Conservation (phyloP, 371 early-diverging fungal genomes). For the Rhizopus sp. region DNA sequence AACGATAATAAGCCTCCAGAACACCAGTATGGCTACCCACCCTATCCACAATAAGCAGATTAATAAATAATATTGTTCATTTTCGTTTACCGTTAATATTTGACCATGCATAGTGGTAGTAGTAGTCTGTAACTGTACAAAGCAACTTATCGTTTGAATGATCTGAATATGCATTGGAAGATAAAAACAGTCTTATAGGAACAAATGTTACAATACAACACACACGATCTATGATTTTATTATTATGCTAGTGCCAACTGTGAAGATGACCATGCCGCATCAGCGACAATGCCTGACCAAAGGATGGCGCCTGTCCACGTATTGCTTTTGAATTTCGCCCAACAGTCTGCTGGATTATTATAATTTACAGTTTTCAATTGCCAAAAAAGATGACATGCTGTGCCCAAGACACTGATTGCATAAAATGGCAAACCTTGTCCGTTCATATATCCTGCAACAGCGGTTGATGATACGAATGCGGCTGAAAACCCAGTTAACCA, state of each 20-base stretch:
- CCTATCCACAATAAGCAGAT: conserved; percentile 19
- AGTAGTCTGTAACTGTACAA: too few relatives aligned
- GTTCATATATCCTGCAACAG: conserved; percentile 79
- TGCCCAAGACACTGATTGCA: conserved; percentile 71
- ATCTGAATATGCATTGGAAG: too few relatives aligned
- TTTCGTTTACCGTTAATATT: too few relatives aligned
- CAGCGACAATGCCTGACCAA: conserved; percentile 71
- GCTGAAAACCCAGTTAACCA: conserved; percentile 78
- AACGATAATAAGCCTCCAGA: conserved; percentile 12
- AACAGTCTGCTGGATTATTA: conserved; percentile 65
- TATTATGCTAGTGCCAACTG: too few relatives aligned
- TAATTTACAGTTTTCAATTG: conserved; percentile 77
- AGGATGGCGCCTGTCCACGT: conserved; percentile 78
- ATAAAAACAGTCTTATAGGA: too few relatives aligned
- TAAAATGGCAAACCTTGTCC: conserved; percentile 77
- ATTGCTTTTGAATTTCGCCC: conserved; percentile 77
- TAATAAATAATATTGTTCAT: too few relatives aligned
- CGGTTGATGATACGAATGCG: conserved; percentile 66
- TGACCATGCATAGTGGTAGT: too few relatives aligned
- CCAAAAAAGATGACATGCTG: conserved; percentile 79
- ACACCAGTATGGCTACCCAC: conserved; percentile 23
- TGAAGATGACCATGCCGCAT: conserved; percentile 30
- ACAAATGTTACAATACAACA: too few relatives aligned
- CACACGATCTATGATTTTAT: too few relatives aligned
- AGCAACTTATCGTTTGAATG: too few relatives aligned